Percentiles rank a stretch among this genome's conserved stretches.
phyloP scores from a whole-genome alignment of 805 yeast species.

The Candida yuanshanica region DNA sequence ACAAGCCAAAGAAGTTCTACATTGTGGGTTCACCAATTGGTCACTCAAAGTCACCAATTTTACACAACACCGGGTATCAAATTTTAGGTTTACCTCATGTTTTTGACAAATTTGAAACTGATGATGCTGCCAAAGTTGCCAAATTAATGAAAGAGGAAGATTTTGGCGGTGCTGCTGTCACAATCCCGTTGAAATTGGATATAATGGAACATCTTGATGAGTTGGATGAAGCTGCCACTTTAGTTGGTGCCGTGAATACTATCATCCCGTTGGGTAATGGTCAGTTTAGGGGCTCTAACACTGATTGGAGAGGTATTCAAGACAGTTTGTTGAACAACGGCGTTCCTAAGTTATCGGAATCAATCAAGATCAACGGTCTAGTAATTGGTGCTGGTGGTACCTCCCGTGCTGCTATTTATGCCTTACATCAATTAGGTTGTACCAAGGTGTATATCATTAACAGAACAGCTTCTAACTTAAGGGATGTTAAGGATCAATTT shows the following conservation, averaged over 20 bases:
- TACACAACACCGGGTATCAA: conserved; percentile 77
- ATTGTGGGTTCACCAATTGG: conserved; percentile 77
- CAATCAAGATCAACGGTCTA: conserved; percentile 48
- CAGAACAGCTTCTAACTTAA: conserved; percentile 66
- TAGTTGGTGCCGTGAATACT: conserved; percentile 95
- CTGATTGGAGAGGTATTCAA: conserved; percentile 90
- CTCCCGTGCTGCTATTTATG: conserved; percentile 89
- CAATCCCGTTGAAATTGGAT: conserved; percentile 87
- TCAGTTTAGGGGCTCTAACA: conserved; percentile 73
- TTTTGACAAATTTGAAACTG: conserved; percentile 65
- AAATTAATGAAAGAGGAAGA: conserved; percentile 41
- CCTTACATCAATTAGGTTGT: conserved; percentile 77
- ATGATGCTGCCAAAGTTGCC: conserved; percentile 51
- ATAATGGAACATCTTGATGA: conserved; percentile 62
- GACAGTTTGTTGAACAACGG: conserved; percentile 63
- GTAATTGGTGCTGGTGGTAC: conserved; percentile 98
- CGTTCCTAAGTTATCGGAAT: conserved; percentile 35
- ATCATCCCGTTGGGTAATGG: conserved; percentile 49
- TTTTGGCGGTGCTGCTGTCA: conserved; percentile 93
- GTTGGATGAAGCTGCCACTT: conserved; percentile 67
- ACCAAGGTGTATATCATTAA: conserved; percentile 69
- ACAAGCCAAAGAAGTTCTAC: conserved; percentile 51
- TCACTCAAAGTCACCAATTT: conserved; percentile 84
- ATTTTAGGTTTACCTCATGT: conserved; percentile 72
- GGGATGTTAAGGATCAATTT: conserved; percentile 53